These are phyloP conservation scores for Escovopsis sp. DNA, from an alignment of 2,329 filamentous ascomycete species.

Conservation along the genomic window DNA sequence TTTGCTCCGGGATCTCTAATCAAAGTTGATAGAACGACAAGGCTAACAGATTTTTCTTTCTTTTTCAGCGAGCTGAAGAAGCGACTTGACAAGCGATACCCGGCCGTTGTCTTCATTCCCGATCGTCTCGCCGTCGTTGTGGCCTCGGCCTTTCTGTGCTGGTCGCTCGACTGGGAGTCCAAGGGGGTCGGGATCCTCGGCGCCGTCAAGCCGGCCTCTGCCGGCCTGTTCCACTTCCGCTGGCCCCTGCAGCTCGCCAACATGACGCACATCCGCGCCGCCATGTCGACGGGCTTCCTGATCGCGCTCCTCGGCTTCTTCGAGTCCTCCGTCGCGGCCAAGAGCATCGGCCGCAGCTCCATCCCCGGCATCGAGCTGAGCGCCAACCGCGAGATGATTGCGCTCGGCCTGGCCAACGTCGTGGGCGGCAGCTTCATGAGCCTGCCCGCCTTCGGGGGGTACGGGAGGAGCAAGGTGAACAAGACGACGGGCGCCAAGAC, in stretches of 20 bases:
- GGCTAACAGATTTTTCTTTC: neutral
- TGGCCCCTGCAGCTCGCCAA: conserved; percentile 71
- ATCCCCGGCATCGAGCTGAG: conserved; percentile 73
- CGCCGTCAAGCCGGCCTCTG: conserved; percentile 57
- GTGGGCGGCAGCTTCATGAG: conserved; percentile 84
- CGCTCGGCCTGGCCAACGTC: conserved; percentile 81
- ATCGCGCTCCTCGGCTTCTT: conserved; percentile 97
- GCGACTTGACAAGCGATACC: conserved; percentile 62
- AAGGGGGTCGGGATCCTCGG: conserved; percentile 75
- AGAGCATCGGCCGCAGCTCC: conserved; percentile 57
- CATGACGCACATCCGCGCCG: conserved; percentile 69
- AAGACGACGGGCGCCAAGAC: conserved; percentile 81
- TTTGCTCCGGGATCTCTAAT: neutral
- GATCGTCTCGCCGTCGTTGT: conserved; percentile 87
- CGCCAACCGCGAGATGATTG: conserved; percentile 85
- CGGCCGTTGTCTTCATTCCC: conserved; percentile 72
- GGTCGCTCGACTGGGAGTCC: conserved; percentile 61
- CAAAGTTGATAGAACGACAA: neutral
- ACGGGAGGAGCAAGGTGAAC: conserved; percentile 92
- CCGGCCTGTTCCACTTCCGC: conserved; percentile 61
- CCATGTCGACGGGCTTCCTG: conserved; percentile 81
- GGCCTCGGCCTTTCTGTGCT: conserved; percentile 66
- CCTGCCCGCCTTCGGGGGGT: conserved; percentile 87
- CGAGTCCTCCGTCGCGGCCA: conserved; percentile 90
- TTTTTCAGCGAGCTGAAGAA: conserved; percentile 59